Percentiles rank a stretch among this genome's conserved stretches.
Evolutionary conservation across 1,284 basidiomycete species (phyloP).

Genomic region (Lentinula novae-zelandiae): DNA sequence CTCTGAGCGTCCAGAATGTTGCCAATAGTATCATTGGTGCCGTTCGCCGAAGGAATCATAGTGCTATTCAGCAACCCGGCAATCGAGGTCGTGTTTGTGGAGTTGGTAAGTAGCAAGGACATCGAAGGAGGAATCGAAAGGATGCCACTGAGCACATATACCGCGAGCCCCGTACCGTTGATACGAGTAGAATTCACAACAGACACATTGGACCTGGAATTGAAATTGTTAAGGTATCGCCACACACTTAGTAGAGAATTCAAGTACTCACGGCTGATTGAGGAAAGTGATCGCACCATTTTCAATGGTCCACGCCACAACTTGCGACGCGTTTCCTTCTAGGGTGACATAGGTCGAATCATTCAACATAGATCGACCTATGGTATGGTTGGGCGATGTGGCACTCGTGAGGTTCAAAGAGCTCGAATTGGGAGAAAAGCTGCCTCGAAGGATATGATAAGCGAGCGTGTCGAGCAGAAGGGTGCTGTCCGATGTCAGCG

Average conservation of each 20-base stretch:
- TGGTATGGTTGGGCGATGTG: slow-evolving; percentile 50
- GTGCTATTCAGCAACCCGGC: slow-evolving; percentile 10
- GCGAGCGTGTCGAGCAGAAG: slow-evolving; percentile 36
- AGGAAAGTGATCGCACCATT: slow-evolving; percentile 47
- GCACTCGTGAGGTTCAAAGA: slow-evolving; percentile 22
- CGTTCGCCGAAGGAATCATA: slow-evolving; percentile 10
- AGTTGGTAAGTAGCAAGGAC: background rate
- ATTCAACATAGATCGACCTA: slow-evolving; percentile 62
- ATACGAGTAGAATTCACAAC: slow-evolving; percentile 36
- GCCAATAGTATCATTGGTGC: slow-evolving; percentile 24
- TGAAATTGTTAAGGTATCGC: background rate
- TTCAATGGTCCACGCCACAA: slow-evolving; percentile 55
- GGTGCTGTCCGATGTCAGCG: slow-evolving; percentile 34
- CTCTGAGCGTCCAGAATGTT: slow-evolving; percentile 35
- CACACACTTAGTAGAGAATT: background rate
- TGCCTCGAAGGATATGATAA: slow-evolving; percentile 62
- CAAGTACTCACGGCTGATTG: slow-evolving; percentile 45
- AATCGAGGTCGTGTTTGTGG: slow-evolving; percentile 1
- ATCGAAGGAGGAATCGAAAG: slow-evolving; percentile 5
- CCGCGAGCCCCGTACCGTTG: slow-evolving; percentile 22
- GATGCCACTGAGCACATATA: slow-evolving; percentile 7
- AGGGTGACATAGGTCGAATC: slow-evolving; percentile 44
- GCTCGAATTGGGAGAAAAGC: slow-evolving; percentile 34
- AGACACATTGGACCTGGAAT: slow-evolving; percentile 25
- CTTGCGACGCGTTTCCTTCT: slow-evolving; percentile 55